Base-by-base conservation (phyloP, 371 early-diverging fungal genomes). In the Capniomyces stellatus region DNA sequence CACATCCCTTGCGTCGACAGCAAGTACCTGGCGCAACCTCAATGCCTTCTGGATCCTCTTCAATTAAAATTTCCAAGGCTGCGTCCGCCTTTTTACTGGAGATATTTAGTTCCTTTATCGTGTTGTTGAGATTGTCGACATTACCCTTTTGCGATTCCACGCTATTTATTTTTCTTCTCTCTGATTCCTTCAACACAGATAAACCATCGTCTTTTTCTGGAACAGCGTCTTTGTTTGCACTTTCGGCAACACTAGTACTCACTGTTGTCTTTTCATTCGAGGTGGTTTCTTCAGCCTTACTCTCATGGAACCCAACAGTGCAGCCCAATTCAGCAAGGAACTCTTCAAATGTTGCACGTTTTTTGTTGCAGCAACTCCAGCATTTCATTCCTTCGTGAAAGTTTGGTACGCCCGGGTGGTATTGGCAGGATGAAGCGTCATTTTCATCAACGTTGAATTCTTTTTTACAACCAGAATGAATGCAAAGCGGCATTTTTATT, bases 291-390 rank as follows among this genome's bases (percentile, higher is more conserved):
- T 56, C 58, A 57, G 69, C 71, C 52, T 73, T 74, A 44, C 64
- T 71, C 3, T 79, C 71, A 59, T 88, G 87, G 19, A 65, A 59
- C 23, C 84, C 86, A 46, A 66, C 58, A 24, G 74, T 67, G 65
- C 89, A 88, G 19, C 89, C 89, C 24, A 77, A 72, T 52, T 91
- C 83, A 53, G 81, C 76, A 50, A 92, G 70, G 66, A 95, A 93
- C 50, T 87, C 89, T 64, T 95, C 89, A 61, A 95, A 95, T 48
- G 85, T 82, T 31, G 70, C 68, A 48, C 89, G 92, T 40, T 86
- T 75, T 56, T 90, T 89, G n/a, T 77, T 70, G 72, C 96, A 95
- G 72, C 96, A 95, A 44, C 79, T 77, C 91, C 92, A 95, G 43
- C 92, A 87, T 76, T 91, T 86, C 48, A 82, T 69, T 54, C 90